Evolutionary conservation across 768 basidiomycete species (phyloP).

Genomic region (Gautieria morchelliformis): DNA sequence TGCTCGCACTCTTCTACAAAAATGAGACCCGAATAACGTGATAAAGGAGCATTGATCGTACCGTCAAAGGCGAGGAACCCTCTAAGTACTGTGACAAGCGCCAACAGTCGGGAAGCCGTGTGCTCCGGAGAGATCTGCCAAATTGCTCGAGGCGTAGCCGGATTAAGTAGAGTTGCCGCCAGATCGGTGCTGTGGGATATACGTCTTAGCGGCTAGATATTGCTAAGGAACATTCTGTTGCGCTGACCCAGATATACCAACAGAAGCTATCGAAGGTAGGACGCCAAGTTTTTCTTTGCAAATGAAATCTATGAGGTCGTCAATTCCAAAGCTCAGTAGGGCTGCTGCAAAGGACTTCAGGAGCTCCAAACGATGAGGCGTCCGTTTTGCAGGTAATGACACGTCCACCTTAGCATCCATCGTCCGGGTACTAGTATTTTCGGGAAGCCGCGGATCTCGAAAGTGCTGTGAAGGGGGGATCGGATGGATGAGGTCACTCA

Average conservation of each 20-base stretch:
- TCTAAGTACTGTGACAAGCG: conserved; percentile 57
- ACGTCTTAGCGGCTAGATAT: not conserved
- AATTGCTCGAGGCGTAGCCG: conserved; percentile 26
- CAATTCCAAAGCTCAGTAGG: conserved; percentile 62
- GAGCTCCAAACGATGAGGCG: conserved; percentile 8
- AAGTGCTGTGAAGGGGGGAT: conserved; percentile 8
- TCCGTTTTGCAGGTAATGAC: conserved; percentile 8
- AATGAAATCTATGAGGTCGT: conserved; percentile 58
- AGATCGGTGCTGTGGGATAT: conserved; percentile 10
- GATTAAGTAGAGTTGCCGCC: conserved; percentile 21
- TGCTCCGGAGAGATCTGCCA: conserved; percentile 71
- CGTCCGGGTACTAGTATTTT: not conserved
- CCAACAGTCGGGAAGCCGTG: conserved; percentile 62
- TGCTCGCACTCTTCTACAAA: conserved; percentile 49
- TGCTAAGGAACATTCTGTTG: not conserved
- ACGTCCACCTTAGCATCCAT: not conserved
- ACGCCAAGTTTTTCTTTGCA: conserved; percentile 52
- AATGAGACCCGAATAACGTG: conserved; percentile 1
- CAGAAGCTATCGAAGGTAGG: conserved; percentile 23
- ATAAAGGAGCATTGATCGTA: conserved; percentile 14
- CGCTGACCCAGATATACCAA: conserved; percentile 44
- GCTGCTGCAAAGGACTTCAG: conserved; percentile 40
- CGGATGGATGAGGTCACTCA: not conserved
- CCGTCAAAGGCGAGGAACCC: conserved; percentile 70
- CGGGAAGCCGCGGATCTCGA: conserved; percentile 8